Conservation (phyloP, 805 yeast species). For the Starmerella etchellsii region DNA sequence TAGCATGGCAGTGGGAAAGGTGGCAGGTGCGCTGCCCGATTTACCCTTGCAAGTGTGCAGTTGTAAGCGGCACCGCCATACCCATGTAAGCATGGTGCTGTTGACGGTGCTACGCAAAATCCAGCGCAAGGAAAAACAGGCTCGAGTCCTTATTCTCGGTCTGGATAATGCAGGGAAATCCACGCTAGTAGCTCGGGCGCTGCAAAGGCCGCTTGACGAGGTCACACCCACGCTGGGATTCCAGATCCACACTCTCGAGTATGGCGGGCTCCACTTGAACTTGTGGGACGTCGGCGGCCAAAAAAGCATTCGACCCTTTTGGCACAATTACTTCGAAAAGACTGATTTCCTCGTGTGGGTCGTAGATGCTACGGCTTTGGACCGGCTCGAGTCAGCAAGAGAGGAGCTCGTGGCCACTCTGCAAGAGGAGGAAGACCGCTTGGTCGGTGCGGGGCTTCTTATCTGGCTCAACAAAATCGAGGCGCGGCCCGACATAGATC, state of each 20-base stretch:
- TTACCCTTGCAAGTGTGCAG: no score
- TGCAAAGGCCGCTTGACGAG: conserved; percentile 37
- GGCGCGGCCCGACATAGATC: conserved; percentile 14
- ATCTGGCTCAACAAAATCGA: conserved; percentile 69
- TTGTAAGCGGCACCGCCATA: no score
- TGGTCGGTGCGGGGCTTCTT: conserved; percentile 56
- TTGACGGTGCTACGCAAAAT: conserved; percentile 69
- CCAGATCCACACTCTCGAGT: conserved; percentile 49
- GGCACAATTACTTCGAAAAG: conserved; percentile 86
- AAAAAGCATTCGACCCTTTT: conserved; percentile 64
- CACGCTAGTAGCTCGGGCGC: conserved; percentile 53
- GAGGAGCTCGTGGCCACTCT: conserved; percentile 51
- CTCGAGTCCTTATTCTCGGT: conserved; percentile 66
- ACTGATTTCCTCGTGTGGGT: conserved; percentile 78
- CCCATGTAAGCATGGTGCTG: conserved; percentile 49
- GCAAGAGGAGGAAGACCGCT: conserved; percentile 41
- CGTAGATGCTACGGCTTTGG: conserved; percentile 50
- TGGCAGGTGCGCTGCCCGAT: no score
- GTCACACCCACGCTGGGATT: conserved; percentile 88
- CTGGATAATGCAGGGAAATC: conserved; percentile 89
- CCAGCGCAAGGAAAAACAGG: conserved; percentile 63
- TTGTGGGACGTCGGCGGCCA: conserved; percentile 87
- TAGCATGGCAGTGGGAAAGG: no score
- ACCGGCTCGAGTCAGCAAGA: conserved; percentile 52
- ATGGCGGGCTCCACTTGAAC: conserved; percentile 24